Conservation (phyloP, 768 basidiomycete species). For the Macrolepiota dolichaula region DNA sequence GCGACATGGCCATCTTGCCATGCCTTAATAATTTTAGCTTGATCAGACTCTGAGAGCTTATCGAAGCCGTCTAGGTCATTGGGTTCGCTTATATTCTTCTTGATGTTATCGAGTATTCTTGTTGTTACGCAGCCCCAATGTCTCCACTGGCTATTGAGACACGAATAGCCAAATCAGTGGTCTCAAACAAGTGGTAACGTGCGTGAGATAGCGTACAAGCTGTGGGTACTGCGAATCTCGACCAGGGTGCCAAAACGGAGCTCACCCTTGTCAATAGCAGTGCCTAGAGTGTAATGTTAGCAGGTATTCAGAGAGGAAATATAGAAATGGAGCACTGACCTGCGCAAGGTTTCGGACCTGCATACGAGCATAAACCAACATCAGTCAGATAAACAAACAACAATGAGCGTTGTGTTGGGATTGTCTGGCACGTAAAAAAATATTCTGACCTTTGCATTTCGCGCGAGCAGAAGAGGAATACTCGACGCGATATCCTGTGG, state of each 20-base stretch:
- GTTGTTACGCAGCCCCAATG: slow-evolving; percentile 88
- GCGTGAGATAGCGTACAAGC: slow-evolving; percentile 47
- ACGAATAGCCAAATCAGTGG: slow-evolving; percentile 6
- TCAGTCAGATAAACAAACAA: slow-evolving; percentile 20
- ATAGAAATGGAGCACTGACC: slow-evolving; percentile 38
- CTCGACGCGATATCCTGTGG: slow-evolving; percentile 73
- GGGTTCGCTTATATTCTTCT: slow-evolving; percentile 51
- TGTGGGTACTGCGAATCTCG: slow-evolving; percentile 67
- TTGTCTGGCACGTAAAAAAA: slow-evolving; percentile 19
- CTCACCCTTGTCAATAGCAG: slow-evolving; percentile 64
- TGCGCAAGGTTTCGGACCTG: slow-evolving; percentile 75
- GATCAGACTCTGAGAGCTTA: slow-evolving; percentile 62
- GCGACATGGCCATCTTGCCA: slow-evolving; percentile 78
- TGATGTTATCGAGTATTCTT: slow-evolving; percentile 69
- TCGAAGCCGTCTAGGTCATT: slow-evolving; percentile 86
- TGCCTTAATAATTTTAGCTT: slow-evolving; percentile 67
- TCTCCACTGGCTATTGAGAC: slow-evolving; percentile 61
- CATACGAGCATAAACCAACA: slow-evolving; percentile 11
- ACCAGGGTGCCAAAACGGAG: slow-evolving; percentile 74
- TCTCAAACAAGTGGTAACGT: slow-evolving; percentile 1
- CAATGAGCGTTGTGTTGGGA: slow-evolving; percentile 16
- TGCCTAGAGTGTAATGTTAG: slow-evolving; percentile 42
- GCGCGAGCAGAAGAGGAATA: slow-evolving; percentile 65
- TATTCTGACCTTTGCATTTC: slow-evolving; percentile 71
- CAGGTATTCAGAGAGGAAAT: slow-evolving; percentile 10